Evolutionary conservation across 2,329 filamentous ascomycete genomes (phyloP).

Genomic region (Calonectria ilicicola): DNA sequence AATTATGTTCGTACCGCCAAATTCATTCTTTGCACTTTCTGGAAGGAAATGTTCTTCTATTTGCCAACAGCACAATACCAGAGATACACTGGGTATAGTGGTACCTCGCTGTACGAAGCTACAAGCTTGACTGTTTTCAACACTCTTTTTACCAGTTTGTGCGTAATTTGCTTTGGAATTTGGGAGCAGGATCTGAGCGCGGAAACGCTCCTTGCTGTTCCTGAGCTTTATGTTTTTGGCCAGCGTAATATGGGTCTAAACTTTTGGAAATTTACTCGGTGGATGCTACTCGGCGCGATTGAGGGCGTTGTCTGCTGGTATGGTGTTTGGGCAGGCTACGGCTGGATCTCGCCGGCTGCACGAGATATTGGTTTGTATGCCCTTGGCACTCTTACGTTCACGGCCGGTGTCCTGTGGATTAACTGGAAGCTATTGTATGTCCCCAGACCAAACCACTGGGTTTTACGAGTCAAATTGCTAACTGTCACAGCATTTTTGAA

Average conservation of each 20-base stretch:
- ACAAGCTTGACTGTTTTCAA: slow-evolving; percentile 94
- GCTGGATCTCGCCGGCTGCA: slow-evolving; percentile 60
- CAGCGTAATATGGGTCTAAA: slow-evolving; percentile 81
- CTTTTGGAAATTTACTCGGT: slow-evolving; percentile 76
- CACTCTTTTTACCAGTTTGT: slow-evolving; percentile 90
- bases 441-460: not conserved
- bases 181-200: slow-evolving; percentile 91
- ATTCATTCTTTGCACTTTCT: slow-evolving; percentile 91
- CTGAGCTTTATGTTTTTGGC: slow-evolving; percentile 88
- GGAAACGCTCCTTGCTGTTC: slow-evolving; percentile 89
- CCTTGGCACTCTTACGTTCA: slow-evolving; percentile 79
- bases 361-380: slow-evolving; percentile 79
- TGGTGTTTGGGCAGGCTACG: slow-evolving; percentile 66
- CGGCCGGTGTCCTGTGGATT: slow-evolving; percentile 77
- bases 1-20: slow-evolving; percentile 91
- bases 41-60: slow-evolving; percentile 89
- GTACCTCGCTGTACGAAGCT: slow-evolving; percentile 89
- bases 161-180: slow-evolving; percentile 89
- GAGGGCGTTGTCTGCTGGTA: slow-evolving; percentile 84
- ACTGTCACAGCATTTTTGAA: slow-evolving; percentile 70
- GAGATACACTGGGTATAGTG: slow-evolving; percentile 86
- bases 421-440: slow-evolving; percentile 81
- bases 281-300: slow-evolving; percentile 80
- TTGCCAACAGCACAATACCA: slow-evolving; percentile 88
- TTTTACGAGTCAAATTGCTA: slow-evolving; percentile 27